Percentiles rank a stretch among this genome's conserved stretches.
These are phyloP conservation scores for Ciborinia camelliae DNA, from an alignment of 2,329 filamentous ascomycete genomes.

Conservation along the genomic window DNA sequence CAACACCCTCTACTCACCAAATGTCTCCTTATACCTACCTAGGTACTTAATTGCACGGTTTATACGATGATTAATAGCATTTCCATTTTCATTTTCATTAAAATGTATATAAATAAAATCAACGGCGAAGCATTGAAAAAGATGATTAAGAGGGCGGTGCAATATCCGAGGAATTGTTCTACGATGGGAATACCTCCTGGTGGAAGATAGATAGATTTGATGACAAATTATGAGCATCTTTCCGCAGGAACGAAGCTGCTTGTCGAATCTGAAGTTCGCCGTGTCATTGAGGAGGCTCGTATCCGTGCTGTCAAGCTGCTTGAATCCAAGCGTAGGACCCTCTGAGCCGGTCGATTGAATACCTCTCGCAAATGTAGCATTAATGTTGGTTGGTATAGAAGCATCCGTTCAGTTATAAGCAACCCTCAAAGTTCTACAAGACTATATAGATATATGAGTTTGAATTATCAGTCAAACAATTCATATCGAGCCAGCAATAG, in stretches of 20 bases:
- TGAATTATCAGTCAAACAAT: constrained; percentile 52
- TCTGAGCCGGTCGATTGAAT: constrained; percentile 42
- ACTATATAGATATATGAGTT: too few relatives aligned
- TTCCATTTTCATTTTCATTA: too few relatives aligned
- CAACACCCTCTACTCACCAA: too few relatives aligned
- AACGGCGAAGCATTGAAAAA: constrained; percentile 39
- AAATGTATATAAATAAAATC: too few relatives aligned
- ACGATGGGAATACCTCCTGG: constrained; percentile 9
- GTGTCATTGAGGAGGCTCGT: constrained; percentile 77
- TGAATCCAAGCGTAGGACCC: constrained; percentile 61
- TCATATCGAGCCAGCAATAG: constrained; percentile 48
- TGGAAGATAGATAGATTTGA: too few relatives aligned
- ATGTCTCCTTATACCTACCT: too few relatives aligned
- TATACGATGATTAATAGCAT: too few relatives aligned
- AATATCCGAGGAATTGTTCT: constrained; percentile 23
- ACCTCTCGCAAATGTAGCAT: constrained; percentile 44
- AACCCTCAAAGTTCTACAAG: too few relatives aligned
- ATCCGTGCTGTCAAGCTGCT: constrained; percentile 70
- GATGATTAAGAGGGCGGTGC: constrained; percentile 40
- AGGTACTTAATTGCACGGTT: too few relatives aligned
- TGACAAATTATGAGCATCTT: constrained; percentile 73
- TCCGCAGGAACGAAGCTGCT: constrained; percentile 81
- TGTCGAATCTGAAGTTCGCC: constrained; percentile 86
- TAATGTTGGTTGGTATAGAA: constrained; percentile 39
- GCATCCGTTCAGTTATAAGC: too few relatives aligned